Evolutionary conservation across 352 stramenopile genomes (phyloP).

Genomic region (Thalassiosira exigua): DNA sequence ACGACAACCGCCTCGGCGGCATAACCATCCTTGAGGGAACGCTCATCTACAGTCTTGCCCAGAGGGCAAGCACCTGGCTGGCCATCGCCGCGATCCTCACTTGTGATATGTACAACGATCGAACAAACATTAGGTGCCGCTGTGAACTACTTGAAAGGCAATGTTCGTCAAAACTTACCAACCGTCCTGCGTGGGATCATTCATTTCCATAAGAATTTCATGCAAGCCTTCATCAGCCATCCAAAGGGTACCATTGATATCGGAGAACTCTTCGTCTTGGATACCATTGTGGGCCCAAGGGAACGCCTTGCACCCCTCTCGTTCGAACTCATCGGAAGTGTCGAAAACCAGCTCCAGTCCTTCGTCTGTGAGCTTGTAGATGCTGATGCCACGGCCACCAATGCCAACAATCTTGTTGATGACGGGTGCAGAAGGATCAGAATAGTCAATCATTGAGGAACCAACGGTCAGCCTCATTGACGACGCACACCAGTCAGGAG

Average conservation of each 20-base stretch:
- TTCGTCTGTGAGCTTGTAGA: slow-evolving; percentile 50
- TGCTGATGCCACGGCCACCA: slow-evolving; percentile 56
- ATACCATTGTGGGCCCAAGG: slow-evolving; percentile 68
- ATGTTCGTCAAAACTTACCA: slow-evolving; percentile 32
- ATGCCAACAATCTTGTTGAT: slow-evolving; percentile 58
- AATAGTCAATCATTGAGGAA: slow-evolving; percentile 57
- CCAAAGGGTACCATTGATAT: slow-evolving; percentile 44
- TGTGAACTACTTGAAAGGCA: too few relatives aligned
- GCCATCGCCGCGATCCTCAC: slow-evolving; percentile 55
- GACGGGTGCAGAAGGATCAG: slow-evolving; percentile 35
- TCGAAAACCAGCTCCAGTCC: slow-evolving; percentile 58
- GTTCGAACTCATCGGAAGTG: slow-evolving; percentile 49
- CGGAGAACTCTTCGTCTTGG: slow-evolving; percentile 62
- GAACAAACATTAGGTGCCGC: slow-evolving; percentile 5
- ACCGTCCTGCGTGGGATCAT: slow-evolving; percentile 60
- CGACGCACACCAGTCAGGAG: slow-evolving; percentile 43
- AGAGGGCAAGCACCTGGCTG: slow-evolving; percentile 56
- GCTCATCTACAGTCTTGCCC: slow-evolving; percentile 55
- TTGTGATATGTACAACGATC: too few relatives aligned
- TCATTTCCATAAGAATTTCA: slow-evolving; percentile 57
- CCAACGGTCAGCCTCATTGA: slow-evolving; percentile 58
- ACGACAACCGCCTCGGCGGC: slow-evolving; percentile 41
- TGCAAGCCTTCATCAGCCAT: slow-evolving; percentile 31
- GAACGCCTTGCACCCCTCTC: slow-evolving; percentile 42
- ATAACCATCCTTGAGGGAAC: slow-evolving; percentile 49